Evolutionary conservation across 2,329 filamentous ascomycete species (phyloP).

Genomic region (Cladorrhinum sp.): DNA sequence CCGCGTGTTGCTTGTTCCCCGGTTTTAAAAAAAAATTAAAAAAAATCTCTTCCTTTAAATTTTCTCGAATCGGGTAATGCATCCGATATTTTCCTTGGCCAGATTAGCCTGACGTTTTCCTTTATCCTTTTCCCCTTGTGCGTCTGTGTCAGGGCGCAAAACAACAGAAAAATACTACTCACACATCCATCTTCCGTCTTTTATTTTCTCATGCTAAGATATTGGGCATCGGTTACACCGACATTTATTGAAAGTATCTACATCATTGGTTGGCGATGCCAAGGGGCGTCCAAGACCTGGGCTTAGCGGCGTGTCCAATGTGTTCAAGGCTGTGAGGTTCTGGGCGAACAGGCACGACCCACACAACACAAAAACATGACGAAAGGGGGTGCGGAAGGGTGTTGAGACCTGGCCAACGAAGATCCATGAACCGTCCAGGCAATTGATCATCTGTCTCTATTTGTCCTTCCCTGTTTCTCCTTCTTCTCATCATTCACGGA

Average conservation of each 20-base stretch:
- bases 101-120: not conserved
- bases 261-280: not conserved
- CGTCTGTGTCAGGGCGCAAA: not conserved
- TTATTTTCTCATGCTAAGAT: not conserved
- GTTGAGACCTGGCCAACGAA: not conserved
- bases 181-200: not conserved
- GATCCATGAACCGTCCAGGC: too few species aligned
- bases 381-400: not conserved
- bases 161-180: not conserved
- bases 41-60: not conserved
- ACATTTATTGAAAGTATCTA: not conserved
- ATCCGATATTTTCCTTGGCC: conserved; percentile 2
- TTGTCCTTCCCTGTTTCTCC: not conserved
- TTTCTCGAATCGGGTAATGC: not conserved
- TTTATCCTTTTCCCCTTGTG: not conserved
- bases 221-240: not conserved
- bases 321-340: not conserved
- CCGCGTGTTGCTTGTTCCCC: not conserved
- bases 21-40: too few species aligned
- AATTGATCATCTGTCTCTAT: too few species aligned
- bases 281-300: not conserved
- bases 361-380: not conserved
- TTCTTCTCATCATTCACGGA: not conserved
- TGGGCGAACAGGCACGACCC: not conserved
- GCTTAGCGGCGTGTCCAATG: not conserved